Conservation (phyloP, 495 filamentous ascomycete species). For the Diplogelasinospora grovesii region DNA sequence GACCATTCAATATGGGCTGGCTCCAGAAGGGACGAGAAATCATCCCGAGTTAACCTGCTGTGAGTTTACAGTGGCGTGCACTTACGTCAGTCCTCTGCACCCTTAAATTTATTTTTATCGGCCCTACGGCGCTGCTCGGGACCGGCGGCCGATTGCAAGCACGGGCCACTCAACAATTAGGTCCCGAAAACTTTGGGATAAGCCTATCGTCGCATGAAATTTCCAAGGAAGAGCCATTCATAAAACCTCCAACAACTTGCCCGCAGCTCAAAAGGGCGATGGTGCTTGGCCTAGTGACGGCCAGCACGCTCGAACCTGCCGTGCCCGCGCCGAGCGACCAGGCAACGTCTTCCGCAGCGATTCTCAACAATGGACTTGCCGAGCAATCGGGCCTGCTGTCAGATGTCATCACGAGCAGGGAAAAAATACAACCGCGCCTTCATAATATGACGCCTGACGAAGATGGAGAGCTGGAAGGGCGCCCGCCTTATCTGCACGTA, state of each 20-base stretch:
- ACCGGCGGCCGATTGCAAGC: too few relatives aligned
- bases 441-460: conserved; percentile 36
- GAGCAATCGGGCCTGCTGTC: conserved; percentile 23
- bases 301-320: conserved; percentile 13
- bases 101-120: too few relatives aligned
- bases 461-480: conserved; percentile 36
- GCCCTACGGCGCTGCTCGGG: too few relatives aligned
- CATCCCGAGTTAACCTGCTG: too few relatives aligned
- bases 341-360: conserved; percentile 10
- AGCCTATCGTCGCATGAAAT: not conserved
- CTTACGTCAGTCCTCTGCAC: too few relatives aligned
- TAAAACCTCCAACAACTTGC: conserved; percentile 1
- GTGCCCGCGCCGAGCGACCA: conserved; percentile 9
- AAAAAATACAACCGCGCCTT: conserved; percentile 12
- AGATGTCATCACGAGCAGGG: conserved; percentile 21
- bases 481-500: conserved; percentile 42
- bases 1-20: too few relatives aligned
- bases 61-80: too few relatives aligned
- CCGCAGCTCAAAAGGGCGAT: conserved; percentile 21
- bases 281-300: conserved; percentile 24
- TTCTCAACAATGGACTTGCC: conserved; percentile 34
- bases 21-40: too few relatives aligned
- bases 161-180: too few relatives aligned
- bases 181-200: not conserved
- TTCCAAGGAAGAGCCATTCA: too few relatives aligned